phyloP scores from a whole-genome alignment of 1,284 basidiomycete species.

The Tilletia horrida region DNA sequence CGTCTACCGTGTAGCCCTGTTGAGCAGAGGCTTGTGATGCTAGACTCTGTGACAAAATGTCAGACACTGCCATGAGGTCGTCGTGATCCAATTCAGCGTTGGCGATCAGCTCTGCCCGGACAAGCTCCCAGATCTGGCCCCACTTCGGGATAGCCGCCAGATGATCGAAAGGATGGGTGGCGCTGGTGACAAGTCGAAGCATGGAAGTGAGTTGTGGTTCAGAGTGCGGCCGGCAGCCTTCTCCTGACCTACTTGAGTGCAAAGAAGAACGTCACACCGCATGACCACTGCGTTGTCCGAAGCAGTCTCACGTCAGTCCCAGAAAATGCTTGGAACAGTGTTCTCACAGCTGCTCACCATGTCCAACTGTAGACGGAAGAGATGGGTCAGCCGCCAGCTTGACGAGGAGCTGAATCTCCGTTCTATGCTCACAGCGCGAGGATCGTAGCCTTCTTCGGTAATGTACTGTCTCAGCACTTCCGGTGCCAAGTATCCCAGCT shows the following conservation, averaged over 20 bases:
- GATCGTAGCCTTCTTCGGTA: not conserved
- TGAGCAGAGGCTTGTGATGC: not conserved
- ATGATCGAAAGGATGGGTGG: slow-evolving; percentile 8
- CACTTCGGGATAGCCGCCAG: not conserved
- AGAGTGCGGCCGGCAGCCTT: too few relatives aligned
- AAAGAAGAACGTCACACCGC: slow-evolving; percentile 13
- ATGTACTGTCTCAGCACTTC: slow-evolving; percentile 11
- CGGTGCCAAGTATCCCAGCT: slow-evolving; percentile 12
- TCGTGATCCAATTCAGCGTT: not conserved
- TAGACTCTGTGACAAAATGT: not conserved
- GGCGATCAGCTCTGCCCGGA: slow-evolving; percentile 1
- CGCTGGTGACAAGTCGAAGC: not conserved
- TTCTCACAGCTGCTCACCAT: not conserved
- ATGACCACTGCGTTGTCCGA: not conserved
- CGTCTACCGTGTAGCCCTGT: not conserved
- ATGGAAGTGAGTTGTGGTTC: not conserved
- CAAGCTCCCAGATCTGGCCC: not conserved
- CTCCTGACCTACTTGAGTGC: not conserved
- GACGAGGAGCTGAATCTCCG: too few relatives aligned
- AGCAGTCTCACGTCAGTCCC: not conserved
- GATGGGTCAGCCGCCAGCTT: not conserved
- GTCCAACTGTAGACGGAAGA: not conserved
- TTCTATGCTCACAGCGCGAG: not conserved
- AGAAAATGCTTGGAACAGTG: not conserved
- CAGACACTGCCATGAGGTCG: too few relatives aligned